A percentile compares a stretch with the other conserved stretches of the same genome.
These are phyloP conservation scores for Pseudogymnoascus sp. DNA, from an alignment of 2,329 filamentous ascomycete genomes.

Conservation along the genomic window DNA sequence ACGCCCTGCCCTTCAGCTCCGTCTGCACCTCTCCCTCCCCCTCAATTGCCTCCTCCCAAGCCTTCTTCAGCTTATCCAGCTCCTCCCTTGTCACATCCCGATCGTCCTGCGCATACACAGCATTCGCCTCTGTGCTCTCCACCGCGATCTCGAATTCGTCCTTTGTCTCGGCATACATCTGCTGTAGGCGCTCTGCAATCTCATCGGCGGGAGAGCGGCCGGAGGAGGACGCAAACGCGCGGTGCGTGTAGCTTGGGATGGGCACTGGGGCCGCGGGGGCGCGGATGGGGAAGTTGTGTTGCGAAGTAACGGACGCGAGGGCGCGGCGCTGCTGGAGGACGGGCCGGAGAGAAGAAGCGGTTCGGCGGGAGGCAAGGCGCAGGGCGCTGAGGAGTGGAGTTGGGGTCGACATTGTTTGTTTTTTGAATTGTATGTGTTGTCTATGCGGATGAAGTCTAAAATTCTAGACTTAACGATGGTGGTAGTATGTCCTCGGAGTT, in stretches of 20 bases:
- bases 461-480: neutral
- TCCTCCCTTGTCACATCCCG: conserved; percentile 39
- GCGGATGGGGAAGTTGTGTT: neutral
- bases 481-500: neutral
- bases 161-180: conserved; percentile 36
- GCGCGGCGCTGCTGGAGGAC: neutral
- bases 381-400: neutral
- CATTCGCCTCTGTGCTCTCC: conserved; percentile 37
- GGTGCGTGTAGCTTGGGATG: neutral
- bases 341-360: neutral
- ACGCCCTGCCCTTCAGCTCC: conserved; percentile 36
- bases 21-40: conserved; percentile 30
- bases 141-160: conserved; percentile 44
- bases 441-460: neutral
- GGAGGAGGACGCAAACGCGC: neutral
- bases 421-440: neutral
- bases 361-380: neutral
- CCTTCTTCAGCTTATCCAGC: conserved; percentile 31
- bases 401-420: neutral
- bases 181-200: conserved; percentile 21
- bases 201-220: conserved; percentile 18
- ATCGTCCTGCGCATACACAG: conserved; percentile 40
- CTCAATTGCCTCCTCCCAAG: conserved; percentile 27
- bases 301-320: neutral
- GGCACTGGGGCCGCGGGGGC: neutral